Evolutionary conservation across 139 green algal genomes (phyloP).

Genomic region (Nannochloris sp.): DNA sequence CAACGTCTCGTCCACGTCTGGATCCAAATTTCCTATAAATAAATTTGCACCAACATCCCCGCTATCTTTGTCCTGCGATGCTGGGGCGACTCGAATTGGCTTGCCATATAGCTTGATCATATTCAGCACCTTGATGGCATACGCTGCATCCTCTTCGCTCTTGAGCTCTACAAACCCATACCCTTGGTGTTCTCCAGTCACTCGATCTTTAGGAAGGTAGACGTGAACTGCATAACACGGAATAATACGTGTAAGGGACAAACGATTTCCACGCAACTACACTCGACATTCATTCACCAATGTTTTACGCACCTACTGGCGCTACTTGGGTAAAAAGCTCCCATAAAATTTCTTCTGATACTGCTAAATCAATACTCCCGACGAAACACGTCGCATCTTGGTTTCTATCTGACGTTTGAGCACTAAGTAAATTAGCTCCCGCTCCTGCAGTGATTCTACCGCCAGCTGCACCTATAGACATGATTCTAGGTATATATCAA

Average conservation of each 20-base stretch:
- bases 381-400: constrained; percentile 95
- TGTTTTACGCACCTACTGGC: constrained; percentile 64
- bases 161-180: constrained; percentile 98
- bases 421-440: constrained; percentile 86
- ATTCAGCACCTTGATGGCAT: constrained; percentile 94
- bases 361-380: constrained; percentile 86
- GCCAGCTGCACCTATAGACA: constrained; percentile 36
- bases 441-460: constrained; percentile 82
- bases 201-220: constrained; percentile 95
- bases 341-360: constrained; percentile 95
- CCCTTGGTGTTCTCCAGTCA: constrained; percentile 90
- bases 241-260: background rate
- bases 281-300: background rate
- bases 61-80: constrained; percentile 66
- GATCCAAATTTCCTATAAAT: constrained; percentile 95
- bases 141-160: constrained; percentile 89
- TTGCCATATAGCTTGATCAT: constrained; percentile 94
- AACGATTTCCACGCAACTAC: background rate
- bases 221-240: constrained; percentile 76
- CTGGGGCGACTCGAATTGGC: constrained; percentile 92
- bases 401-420: constrained; percentile 73
- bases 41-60: constrained; percentile 93
- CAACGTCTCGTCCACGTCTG: constrained; percentile 97
- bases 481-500: background rate
- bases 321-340: constrained; percentile 95